Conservation (phyloP, 2,329 filamentous ascomycete genomes). For the Hypoxylon rubiginosum region DNA sequence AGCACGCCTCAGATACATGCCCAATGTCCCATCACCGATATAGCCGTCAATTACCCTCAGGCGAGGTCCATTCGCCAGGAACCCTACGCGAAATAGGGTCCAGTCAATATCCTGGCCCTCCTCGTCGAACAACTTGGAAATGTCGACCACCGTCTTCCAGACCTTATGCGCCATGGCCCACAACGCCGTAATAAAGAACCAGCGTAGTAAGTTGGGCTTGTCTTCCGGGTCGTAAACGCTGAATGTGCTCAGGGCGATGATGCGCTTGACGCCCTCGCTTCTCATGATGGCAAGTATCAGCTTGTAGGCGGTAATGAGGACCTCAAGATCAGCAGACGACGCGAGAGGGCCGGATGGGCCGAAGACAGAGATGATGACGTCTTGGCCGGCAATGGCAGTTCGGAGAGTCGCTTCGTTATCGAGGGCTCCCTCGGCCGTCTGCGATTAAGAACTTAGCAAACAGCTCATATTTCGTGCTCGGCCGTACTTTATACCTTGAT, state of each 20-base stretch:
- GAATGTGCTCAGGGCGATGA: slow-evolving; percentile 27
- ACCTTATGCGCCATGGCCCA: slow-evolving; percentile 10
- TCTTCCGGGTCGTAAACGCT: slow-evolving; percentile 21
- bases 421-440: slow-evolving; percentile 11
- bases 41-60: slow-evolving; percentile 19
- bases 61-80: slow-evolving; percentile 15
- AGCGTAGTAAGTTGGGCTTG: slow-evolving; percentile 7
- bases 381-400: slow-evolving; percentile 13
- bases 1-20: slow-evolving; percentile 21
- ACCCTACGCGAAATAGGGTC: slow-evolving; percentile 30
- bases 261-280: slow-evolving; percentile 20
- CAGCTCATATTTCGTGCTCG: neutral
- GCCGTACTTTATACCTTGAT: slow-evolving; percentile 12
- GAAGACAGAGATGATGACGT: slow-evolving; percentile 22
- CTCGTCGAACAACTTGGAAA: slow-evolving; percentile 18
- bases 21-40: slow-evolving; percentile 21
- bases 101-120: slow-evolving; percentile 23
- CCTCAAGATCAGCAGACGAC: neutral
- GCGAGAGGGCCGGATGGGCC: neutral
- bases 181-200: slow-evolving; percentile 14
- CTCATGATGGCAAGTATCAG: slow-evolving; percentile 11
- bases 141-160: slow-evolving; percentile 13
- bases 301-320: neutral
- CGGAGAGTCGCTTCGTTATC: slow-evolving; percentile 4
- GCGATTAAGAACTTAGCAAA: neutral